A percentile compares a stretch with the other conserved stretches of the same genome.
These are phyloP conservation scores for Pseudogymnoascus sp. DNA, from an alignment of 2,329 filamentous ascomycete species.

Conservation along the genomic window DNA sequence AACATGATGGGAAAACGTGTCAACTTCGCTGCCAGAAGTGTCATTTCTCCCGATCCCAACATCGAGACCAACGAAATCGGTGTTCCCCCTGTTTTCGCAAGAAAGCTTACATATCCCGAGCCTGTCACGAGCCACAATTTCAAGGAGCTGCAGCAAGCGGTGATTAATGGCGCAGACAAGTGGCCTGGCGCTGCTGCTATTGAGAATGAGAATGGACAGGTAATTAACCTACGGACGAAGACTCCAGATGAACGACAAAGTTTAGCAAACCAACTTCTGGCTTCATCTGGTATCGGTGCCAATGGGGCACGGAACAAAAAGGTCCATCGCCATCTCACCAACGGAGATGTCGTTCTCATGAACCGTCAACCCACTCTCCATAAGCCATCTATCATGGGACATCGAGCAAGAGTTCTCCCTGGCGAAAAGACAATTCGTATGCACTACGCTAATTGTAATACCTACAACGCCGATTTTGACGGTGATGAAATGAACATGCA, in stretches of 20 bases:
- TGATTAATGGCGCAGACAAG: conserved; percentile 86
- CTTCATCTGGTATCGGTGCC: conserved; percentile 66
- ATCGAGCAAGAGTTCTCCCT: conserved; percentile 81
- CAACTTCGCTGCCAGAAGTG: conserved; percentile 93
- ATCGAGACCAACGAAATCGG: conserved; percentile 99
- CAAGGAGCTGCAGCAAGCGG: conserved; percentile 87
- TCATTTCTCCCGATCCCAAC: conserved; percentile 96
- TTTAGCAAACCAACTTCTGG: conserved; percentile 85
- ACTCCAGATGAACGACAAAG: conserved; percentile 80
- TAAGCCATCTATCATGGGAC: conserved; percentile 98
- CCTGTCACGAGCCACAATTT: conserved; percentile 97
- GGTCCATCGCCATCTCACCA: conserved; percentile 89
- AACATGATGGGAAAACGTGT: conserved; percentile 99
- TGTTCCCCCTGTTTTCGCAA: conserved; percentile 95
- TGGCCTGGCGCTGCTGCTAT: conserved; percentile 94
- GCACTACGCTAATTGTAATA: conserved; percentile 99
- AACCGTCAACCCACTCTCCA: conserved; percentile 96
- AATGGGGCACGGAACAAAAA: conserved; percentile 85
- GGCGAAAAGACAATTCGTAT: conserved; percentile 97
- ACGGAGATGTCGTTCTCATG: conserved; percentile 96
- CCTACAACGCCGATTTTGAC: conserved; percentile 98
- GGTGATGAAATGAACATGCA: conserved; percentile 99
- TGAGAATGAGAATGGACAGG: conserved; percentile 89
- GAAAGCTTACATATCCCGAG: conserved; percentile 92
- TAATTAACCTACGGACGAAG: conserved; percentile 81